A percentile compares a stretch with the other conserved stretches of the same genome.
phyloP scores from a whole-genome alignment of 257 asterid genomes.

The Capsicum rhomboideum region DNA sequence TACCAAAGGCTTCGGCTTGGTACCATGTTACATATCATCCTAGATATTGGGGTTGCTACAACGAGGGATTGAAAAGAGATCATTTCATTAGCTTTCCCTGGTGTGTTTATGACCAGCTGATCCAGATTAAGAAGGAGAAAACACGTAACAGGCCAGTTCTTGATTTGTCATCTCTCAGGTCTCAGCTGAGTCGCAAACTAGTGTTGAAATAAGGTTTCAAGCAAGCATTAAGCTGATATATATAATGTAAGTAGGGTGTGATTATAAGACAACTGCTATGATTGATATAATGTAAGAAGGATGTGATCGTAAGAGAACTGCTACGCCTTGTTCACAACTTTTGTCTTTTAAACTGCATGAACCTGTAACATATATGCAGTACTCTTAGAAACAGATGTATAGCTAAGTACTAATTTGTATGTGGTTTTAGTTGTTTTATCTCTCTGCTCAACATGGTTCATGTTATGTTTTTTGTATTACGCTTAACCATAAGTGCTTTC shows the following conservation, averaged over 20 bases:
- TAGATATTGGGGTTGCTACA: conserved; percentile 55
- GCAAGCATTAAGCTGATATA: background rate
- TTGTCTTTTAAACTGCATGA: background rate
- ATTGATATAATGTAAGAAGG: background rate
- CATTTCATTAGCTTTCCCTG: conserved; percentile 81
- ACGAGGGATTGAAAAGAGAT: conserved; percentile 46
- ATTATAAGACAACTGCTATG: background rate
- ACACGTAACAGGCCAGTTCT: conserved; percentile 3
- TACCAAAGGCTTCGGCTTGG: conserved; percentile 88
- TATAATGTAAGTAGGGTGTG: background rate
- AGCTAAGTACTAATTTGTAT: background rate
- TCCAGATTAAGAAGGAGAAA: conserved; percentile 48
- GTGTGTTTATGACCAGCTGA: conserved; percentile 69
- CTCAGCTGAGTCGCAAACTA: conserved; percentile 8
- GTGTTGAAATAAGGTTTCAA: conserved; percentile 12
- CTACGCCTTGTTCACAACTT: background rate
- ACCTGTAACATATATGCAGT: background rate
- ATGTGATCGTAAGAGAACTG: background rate
- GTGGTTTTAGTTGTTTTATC: background rate
- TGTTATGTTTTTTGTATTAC: background rate
- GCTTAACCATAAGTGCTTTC: background rate
- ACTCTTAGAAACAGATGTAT: background rate
- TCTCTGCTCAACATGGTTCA: background rate
- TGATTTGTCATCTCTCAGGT: conserved; percentile 14
- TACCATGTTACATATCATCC: conserved; percentile 74